Evolutionary conservation across 345 rosid species (phyloP).

Genomic region (Eucalyptus erythrocorys): DNA sequence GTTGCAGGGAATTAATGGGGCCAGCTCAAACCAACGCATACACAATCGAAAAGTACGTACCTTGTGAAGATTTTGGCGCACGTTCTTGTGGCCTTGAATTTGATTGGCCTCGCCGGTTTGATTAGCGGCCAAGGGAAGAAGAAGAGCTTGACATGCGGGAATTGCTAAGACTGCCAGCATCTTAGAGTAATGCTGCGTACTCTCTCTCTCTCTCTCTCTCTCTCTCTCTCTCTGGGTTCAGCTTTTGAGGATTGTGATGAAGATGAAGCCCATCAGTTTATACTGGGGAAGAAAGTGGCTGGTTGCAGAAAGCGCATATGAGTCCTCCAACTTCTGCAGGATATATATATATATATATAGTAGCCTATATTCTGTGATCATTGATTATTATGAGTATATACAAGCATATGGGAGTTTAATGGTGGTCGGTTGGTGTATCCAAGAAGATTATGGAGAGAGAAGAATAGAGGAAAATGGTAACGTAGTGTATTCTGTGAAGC

Average conservation of each 20-base stretch:
- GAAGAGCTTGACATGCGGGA: not conserved
- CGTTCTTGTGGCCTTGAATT: not conserved
- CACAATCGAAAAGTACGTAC: not conserved
- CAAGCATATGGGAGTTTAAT: not conserved
- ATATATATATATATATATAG: not conserved
- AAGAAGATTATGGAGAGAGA: not conserved
- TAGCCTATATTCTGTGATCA: not conserved
- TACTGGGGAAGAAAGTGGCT: not conserved
- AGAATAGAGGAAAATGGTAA: not conserved
- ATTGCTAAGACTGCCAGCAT: not conserved
- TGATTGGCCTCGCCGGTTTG: not conserved
- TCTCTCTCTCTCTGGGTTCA: not conserved
- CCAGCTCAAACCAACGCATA: not conserved
- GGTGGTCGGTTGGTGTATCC: not conserved
- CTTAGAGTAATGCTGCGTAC: not conserved
- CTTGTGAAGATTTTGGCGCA: slow-evolving; percentile 7
- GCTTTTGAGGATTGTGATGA: not conserved
- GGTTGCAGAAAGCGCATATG: not conserved
- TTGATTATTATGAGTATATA: not conserved
- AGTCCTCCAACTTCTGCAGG: not conserved
- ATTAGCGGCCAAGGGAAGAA: not conserved
- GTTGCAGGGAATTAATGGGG: not conserved
- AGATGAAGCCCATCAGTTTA: not conserved
- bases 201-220: not conserved
- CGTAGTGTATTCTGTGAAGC: not conserved